Evolutionary conservation across 441 rosid species (phyloP), one percentile per base, ranked within the genome.

Genomic region (Aleurites moluccanus): DNA sequence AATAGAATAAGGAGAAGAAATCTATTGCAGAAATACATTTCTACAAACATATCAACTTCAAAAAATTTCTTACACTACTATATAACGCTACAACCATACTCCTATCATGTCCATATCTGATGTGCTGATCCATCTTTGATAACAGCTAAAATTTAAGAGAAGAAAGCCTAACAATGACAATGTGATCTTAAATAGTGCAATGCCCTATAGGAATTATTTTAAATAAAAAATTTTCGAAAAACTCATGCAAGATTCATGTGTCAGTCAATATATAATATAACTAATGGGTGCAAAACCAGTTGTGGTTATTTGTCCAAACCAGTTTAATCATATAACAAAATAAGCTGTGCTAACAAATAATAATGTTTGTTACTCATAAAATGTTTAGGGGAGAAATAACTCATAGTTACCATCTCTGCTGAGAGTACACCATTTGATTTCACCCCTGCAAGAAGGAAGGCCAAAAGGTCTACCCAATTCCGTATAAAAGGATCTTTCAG

Each of bases 361-460:
- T 38, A 3, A 45, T 10, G 49, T 64, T 4, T 49, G 23, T 52
- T 11, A 50, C 35, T 30, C 23, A 61, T 35, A 62, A 74, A 35
- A 50, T 49, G 10, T 28, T 44, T 25, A 64, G 67, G 62, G 57
- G 33, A 68, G 50, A 38, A 40, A 75, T 20, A 55, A 40, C 52
- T 18, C 64, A 75, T 83, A 80, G 80, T 91, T 91, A 94, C 99
- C 99, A 94, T 94, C 89, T 94, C 99, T 76, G 98, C 98, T 83
- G 99, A 94, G 62, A 94, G 99, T 78, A 94, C 82, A 84, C 99
- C 98, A 82, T 88, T 83, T 81, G 98, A 91, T 90, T 94, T 94
- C 83, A 94, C 98, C 78, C 99, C 99, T 3, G 98, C 97, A 65
- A 94, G 99, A 76, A 94, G 92, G 80, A 94, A 94, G 30, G 99